Evolutionary conservation across 352 stramenopile species (phyloP), one percentile per base, ranked within the genome.

Genomic region (Peronosclerospora sorghi): DNA sequence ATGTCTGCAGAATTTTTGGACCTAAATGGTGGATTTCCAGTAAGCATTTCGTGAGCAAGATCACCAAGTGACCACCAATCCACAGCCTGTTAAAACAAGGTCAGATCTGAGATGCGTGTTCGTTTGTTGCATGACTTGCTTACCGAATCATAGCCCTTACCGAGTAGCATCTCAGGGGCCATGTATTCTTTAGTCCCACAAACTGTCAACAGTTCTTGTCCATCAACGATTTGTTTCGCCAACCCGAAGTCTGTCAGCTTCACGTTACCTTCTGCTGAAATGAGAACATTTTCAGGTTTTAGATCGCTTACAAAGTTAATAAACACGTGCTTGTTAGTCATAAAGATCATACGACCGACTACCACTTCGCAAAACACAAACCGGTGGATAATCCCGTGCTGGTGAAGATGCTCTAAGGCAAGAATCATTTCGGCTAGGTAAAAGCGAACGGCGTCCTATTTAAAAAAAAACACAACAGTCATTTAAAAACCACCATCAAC

Each of bases 171-270:
- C 42, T 93, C 79, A 3, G 78, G 78, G 0, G 76, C 78, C 78
- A 91, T 93, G 55, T 93, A 93, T 50, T 93, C 78, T 54, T 86
- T 81, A 5, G 79, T 88, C 0, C 79, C 79, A 23, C 79, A 91
- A 26, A 91, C 63, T 7, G 76, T 87, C 32, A 79, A 62, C 26
- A 88, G 41, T 27, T 86, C 68, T 35, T 87, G 68, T 4, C 74
- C 75, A 53, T 84, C 68, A 35, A 67, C 46, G 15, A 72, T 81
- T 27, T 87, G 59, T 19, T 86, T 86, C 3, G 83, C 75, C 15
- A 96, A 53, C 4, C 89, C 89, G 58, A 97, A 97, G 54, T 97
- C 89, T 1, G 82, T 91, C 18, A 97, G 46, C 39, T 93, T 94
- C 35, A 96, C 62, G 49, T 95, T 73, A 0, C 89, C 89, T 49